Conservation (phyloP, 2,329 filamentous ascomycete species). For the Sordariomycetes sp. region DNA sequence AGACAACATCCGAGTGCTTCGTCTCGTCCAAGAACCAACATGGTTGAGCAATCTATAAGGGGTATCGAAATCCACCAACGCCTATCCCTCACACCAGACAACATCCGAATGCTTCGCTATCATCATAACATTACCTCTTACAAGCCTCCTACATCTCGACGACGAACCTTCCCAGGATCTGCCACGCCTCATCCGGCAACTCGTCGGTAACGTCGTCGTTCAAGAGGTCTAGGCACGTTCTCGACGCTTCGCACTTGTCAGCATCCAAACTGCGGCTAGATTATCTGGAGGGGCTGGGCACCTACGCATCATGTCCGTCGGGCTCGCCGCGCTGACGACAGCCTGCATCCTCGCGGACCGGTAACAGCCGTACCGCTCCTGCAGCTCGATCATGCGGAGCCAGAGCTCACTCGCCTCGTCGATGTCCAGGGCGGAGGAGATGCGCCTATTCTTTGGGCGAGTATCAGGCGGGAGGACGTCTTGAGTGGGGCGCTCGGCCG, state of each 20-base stretch:
- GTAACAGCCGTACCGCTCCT: conserved; percentile 35
- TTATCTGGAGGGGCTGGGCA: conserved; percentile 6
- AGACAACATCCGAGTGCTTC: not conserved
- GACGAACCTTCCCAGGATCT: conserved; percentile 2
- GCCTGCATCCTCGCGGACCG: conserved; percentile 37
- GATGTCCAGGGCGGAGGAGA: conserved; percentile 1
- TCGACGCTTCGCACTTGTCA: not conserved
- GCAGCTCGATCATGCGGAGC: conserved; percentile 37
- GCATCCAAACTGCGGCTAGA: not conserved
- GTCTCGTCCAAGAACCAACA: not conserved
- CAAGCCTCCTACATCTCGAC: not conserved
- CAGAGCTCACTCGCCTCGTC: conserved; percentile 22
- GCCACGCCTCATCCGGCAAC: conserved; percentile 1
- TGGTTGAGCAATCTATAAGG: not conserved
- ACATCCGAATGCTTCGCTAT: not conserved
- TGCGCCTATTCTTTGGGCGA: not conserved
- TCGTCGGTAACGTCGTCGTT: conserved; percentile 1
- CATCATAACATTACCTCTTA: not conserved
- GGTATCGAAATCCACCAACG: not conserved
- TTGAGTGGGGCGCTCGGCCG: not conserved
- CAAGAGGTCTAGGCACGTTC: conserved; percentile 2
- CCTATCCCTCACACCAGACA: not conserved
- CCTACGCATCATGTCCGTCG: conserved; percentile 32
- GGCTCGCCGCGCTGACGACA: conserved; percentile 28
- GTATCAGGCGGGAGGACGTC: not conserved